These are phyloP conservation scores for Pseudoneurospora amorphoporcata DNA, from an alignment of 495 filamentous ascomycete species.

Conservation along the genomic window DNA sequence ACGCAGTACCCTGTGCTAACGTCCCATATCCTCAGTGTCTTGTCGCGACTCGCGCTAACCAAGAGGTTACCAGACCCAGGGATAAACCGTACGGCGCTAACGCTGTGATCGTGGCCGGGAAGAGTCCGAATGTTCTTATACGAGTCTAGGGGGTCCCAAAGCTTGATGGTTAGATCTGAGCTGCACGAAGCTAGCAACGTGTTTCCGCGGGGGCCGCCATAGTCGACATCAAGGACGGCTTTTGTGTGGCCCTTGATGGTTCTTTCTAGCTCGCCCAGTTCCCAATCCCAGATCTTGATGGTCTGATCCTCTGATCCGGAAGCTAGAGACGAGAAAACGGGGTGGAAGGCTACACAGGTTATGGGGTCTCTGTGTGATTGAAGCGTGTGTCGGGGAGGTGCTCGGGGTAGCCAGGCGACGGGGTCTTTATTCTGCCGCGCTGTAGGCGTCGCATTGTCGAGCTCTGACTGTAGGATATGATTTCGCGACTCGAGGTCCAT, in stretches of 20 bases:
- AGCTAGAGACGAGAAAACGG: constrained; percentile 81
- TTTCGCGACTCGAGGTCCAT: constrained; percentile 83
- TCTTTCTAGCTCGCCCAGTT: constrained; percentile 81
- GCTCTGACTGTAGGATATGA: constrained; percentile 60
- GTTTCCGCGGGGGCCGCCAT: constrained; percentile 76
- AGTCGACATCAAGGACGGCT: constrained; percentile 81
- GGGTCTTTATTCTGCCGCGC: constrained; percentile 78
- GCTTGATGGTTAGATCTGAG: constrained; percentile 84
- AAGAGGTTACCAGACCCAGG: constrained; percentile 69
- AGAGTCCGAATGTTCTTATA: constrained; percentile 95
- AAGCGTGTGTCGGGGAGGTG: constrained; percentile 69
- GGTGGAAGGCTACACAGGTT: constrained; percentile 90
- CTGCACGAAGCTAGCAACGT: constrained; percentile 85
- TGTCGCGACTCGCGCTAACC: constrained; percentile 72
- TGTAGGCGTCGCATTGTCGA: constrained; percentile 78
- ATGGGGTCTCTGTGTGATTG: constrained; percentile 75
- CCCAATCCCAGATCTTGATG: constrained; percentile 98
- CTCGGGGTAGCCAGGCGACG: constrained; percentile 72
- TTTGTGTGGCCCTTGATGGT: constrained; percentile 93
- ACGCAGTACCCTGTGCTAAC: constrained; percentile 88
- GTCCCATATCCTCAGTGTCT: constrained; percentile 82
- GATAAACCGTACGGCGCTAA: constrained; percentile 81
- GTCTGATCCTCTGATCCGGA: constrained; percentile 82
- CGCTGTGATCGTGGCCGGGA: constrained; percentile 85
- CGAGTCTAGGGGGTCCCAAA: constrained; percentile 90